phyloP scores from a whole-genome alignment of 371 early-diverging fungal species.

The Haplosporangium sp. region DNA sequence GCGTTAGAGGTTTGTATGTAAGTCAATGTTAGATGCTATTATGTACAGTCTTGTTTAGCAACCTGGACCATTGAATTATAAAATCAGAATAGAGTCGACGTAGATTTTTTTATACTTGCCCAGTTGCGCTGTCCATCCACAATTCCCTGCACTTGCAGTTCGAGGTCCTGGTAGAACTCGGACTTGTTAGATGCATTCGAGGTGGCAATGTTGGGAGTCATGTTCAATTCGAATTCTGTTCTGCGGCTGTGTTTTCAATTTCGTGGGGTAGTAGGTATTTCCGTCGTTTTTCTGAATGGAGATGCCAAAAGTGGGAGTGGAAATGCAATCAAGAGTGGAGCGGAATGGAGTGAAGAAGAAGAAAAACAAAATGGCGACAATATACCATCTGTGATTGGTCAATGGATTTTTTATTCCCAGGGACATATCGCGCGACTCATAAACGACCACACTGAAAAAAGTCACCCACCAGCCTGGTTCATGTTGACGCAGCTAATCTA shows the following conservation, averaged over 20 bases:
- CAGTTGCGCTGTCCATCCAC: constrained; percentile 70
- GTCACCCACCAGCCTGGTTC: too few relatives aligned
- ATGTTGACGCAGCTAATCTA: too few relatives aligned
- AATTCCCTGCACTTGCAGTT: constrained; percentile 58
- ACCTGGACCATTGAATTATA: neutral
- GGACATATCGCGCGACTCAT: too few relatives aligned
- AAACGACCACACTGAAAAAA: too few relatives aligned
- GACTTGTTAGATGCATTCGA: constrained; percentile 55
- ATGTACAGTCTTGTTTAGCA: neutral
- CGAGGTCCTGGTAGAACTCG: constrained; percentile 67
- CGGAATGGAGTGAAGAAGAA: neutral
- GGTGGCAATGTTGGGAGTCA: constrained; percentile 39
- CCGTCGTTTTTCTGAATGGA: too few relatives aligned
- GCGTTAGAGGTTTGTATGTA: neutral
- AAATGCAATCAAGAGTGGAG: too few relatives aligned
- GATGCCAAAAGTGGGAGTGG: too few relatives aligned
- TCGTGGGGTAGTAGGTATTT: too few relatives aligned
- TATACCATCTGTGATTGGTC: too few relatives aligned
- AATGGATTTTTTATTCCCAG: too few relatives aligned
- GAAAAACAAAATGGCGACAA: neutral
- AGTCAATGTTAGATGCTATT: neutral
- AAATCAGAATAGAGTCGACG: too few relatives aligned
- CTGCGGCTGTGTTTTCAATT: neutral
- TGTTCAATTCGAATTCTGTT: neutral
- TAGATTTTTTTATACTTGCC: constrained; percentile 43